phyloP scores from a whole-genome alignment of 1,284 basidiomycete genomes.

The Pyrrhoderma noxium region DNA sequence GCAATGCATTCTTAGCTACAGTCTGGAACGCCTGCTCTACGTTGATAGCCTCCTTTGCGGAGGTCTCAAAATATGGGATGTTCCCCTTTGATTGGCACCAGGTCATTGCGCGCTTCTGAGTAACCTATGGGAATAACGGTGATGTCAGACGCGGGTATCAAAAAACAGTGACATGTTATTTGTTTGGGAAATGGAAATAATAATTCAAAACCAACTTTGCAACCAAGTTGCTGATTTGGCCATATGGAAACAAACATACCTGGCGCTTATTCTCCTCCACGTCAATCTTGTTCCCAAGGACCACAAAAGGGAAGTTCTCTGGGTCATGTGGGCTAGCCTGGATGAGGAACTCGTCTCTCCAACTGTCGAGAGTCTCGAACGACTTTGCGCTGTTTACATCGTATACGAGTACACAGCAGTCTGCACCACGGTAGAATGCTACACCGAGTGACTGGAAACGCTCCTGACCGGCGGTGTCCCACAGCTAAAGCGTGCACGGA shows the following conservation, averaged over 20 bases:
- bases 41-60: conserved; percentile 99
- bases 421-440: conserved; percentile 98
- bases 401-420: conserved; percentile 98
- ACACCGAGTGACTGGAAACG: conserved; percentile 98
- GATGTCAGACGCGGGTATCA: too few species aligned
- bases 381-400: conserved; percentile 99
- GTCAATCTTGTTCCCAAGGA: conserved; percentile 99
- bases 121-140: conserved; percentile 52
- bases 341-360: conserved; percentile 96
- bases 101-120: conserved; percentile 99
- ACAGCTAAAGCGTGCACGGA: conserved; percentile 51
- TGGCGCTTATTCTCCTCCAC: conserved; percentile 98
- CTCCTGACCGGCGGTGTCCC: conserved; percentile 99
- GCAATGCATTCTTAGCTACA: conserved; percentile 96
- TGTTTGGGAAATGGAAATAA: too few species aligned
- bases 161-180: background rate
- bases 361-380: conserved; percentile 96
- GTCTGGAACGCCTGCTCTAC: conserved; percentile 99
- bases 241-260: conserved; percentile 41
- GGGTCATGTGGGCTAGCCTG: conserved; percentile 98
- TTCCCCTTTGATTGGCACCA: conserved; percentile 99
- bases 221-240: background rate
- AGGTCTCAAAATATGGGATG: conserved; percentile 99
- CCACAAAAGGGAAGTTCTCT: conserved; percentile 98
- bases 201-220: too few species aligned